Evolutionary conservation across 1,139 yeast species (phyloP).

Genomic region (Yamadazyma atmosphaerica): DNA sequence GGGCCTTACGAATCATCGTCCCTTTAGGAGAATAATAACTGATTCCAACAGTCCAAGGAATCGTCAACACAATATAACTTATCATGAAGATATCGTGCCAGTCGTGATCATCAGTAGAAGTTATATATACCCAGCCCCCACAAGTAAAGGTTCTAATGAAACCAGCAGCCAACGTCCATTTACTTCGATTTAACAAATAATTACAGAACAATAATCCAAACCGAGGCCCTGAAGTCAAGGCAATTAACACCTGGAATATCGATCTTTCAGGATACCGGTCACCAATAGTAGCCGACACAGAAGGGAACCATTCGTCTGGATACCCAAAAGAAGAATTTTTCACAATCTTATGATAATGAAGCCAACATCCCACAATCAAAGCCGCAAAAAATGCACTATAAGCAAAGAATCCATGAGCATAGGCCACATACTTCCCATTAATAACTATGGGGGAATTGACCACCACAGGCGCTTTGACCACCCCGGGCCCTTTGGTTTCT

Average conservation of each 20-base stretch:
- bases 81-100: constrained; percentile 97
- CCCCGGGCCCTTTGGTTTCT: neutral
- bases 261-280: constrained; percentile 96
- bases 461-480: neutral
- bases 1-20: constrained; percentile 48
- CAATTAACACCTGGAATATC: constrained; percentile 81
- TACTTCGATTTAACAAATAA: constrained; percentile 43
- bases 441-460: constrained; percentile 16
- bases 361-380: constrained; percentile 63
- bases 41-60: constrained; percentile 84
- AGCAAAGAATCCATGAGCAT: constrained; percentile 73
- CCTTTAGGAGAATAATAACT: constrained; percentile 53
- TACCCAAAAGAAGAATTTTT: constrained; percentile 82
- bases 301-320: constrained; percentile 98
- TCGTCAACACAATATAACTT: constrained; percentile 77
- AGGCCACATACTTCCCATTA: constrained; percentile 66
- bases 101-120: constrained; percentile 96
- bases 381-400: constrained; percentile 74
- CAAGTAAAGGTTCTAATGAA: constrained; percentile 84
- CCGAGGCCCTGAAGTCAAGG: constrained; percentile 83
- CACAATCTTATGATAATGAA: constrained; percentile 86
- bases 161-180: constrained; percentile 47
- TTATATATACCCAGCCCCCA: constrained; percentile 98
- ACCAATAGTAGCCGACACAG: constrained; percentile 95
- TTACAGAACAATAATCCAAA: constrained; percentile 68